These are phyloP conservation scores for Candida germanica DNA, from an alignment of 805 yeast genomes.

Conservation along the genomic window DNA sequence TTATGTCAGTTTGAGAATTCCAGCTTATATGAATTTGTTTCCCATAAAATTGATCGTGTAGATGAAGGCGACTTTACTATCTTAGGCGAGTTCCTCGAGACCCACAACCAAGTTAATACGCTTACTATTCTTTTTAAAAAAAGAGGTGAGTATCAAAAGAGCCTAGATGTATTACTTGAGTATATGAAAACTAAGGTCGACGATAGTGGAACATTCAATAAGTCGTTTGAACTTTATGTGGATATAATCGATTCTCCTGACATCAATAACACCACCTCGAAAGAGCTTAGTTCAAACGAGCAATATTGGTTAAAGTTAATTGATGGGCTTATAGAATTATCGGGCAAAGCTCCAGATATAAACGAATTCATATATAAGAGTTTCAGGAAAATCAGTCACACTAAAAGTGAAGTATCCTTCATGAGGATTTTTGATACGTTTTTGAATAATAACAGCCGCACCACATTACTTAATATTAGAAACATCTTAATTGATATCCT, in stretches of 20 bases:
- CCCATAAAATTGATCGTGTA: conserved; percentile 2
- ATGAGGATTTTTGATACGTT: conserved; percentile 54
- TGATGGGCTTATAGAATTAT: conserved; percentile 20
- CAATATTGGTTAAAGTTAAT: conserved; percentile 29
- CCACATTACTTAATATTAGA: conserved; percentile 59
- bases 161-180: conserved; percentile 24
- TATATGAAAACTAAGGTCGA: conserved; percentile 2
- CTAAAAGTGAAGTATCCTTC: conserved; percentile 37
- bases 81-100: conserved; percentile 17
- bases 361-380: conserved; percentile 30
- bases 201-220: conserved; percentile 23
- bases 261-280: conserved; percentile 4
- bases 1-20: conserved; percentile 1
- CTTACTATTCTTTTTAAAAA: conserved; percentile 28
- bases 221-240: conserved; percentile 28
- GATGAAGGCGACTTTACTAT: conserved; percentile 5
- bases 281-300: conserved; percentile 19
- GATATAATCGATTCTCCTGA: conserved; percentile 24
- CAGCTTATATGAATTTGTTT: conserved; percentile 15
- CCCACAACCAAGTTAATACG: conserved; percentile 24
- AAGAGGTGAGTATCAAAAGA: conserved; percentile 22
- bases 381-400: conserved; percentile 28
- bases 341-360: conserved; percentile 11
- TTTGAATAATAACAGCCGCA: conserved; percentile 44
- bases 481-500: conserved; percentile 61